phyloP scores from a whole-genome alignment of 257 asterid species.

The Fraxinus cuspidata region DNA sequence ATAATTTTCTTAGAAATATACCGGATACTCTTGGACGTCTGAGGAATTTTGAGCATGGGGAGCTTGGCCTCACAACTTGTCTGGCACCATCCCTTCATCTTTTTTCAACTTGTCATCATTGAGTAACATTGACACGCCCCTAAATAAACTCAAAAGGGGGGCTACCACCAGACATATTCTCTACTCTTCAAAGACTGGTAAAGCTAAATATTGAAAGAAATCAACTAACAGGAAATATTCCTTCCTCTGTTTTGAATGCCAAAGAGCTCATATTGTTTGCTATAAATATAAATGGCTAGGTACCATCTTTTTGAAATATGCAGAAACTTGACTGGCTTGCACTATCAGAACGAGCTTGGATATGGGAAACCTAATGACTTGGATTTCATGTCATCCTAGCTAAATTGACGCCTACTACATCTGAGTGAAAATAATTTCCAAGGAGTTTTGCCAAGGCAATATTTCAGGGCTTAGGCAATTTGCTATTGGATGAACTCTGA shows the following conservation, averaged over 20 bases:
- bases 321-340: conserved; percentile 14
- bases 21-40: conserved; percentile 21
- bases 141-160: conserved; percentile 3
- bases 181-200: conserved; percentile 10
- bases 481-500: neutral
- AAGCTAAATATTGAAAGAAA: neutral
- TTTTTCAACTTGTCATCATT: conserved; percentile 28
- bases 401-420: conserved; percentile 12
- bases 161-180: conserved; percentile 8
- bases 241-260: conserved; percentile 12
- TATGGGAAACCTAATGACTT: conserved; percentile 11
- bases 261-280: neutral
- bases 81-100: conserved; percentile 14
- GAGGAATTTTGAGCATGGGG: neutral
- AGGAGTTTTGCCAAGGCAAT: conserved; percentile 23
- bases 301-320: conserved; percentile 14
- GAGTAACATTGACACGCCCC: neutral
- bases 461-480: conserved; percentile 20
- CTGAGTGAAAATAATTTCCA: conserved; percentile 7
- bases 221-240: conserved; percentile 9
- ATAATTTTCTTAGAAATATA: conserved; percentile 15
- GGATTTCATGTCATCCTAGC: conserved; percentile 22
- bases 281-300: conserved; percentile 4
- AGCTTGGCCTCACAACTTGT: neutral
- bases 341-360: conserved; percentile 16